phyloP scores from a whole-genome alignment of 169 alveolate species.

The Eimeria zaria region DNA sequence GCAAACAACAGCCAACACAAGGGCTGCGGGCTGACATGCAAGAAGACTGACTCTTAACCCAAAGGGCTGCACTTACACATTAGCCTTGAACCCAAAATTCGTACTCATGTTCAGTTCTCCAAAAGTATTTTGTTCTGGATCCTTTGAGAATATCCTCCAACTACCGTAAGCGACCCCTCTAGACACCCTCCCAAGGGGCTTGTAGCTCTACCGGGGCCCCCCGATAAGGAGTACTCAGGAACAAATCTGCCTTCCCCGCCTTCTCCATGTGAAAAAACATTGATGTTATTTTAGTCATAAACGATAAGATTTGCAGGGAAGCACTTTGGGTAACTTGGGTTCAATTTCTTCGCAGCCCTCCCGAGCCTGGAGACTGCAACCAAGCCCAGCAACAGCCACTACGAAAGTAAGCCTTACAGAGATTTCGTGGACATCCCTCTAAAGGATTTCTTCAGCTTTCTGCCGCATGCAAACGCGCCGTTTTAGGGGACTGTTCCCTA shows the following conservation, averaged over 20 bases:
- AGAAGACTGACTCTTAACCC: too few relatives aligned
- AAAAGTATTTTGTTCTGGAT: too few relatives aligned
- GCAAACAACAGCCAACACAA: background rate
- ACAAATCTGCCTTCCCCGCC: background rate
- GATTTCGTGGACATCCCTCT: background rate
- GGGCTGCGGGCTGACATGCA: too few relatives aligned
- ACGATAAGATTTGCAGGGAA: background rate
- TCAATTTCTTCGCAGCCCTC: background rate
- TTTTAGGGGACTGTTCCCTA: too few relatives aligned
- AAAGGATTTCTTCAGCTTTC: background rate
- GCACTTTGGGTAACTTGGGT: background rate
- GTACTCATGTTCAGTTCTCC: background rate
- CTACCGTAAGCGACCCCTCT: too few relatives aligned
- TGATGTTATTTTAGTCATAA: background rate
- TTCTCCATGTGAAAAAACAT: background rate
- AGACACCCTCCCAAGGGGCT: background rate
- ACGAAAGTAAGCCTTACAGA: too few relatives aligned
- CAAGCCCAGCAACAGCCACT: background rate
- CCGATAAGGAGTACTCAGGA: background rate
- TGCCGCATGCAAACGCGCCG: too few relatives aligned
- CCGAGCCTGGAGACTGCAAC: background rate
- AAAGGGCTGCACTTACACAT: background rate
- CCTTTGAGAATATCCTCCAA: too few relatives aligned
- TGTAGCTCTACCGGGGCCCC: background rate
- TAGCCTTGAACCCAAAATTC: background rate